phyloP scores from a whole-genome alignment of 208 protist species.

The Leishmania lainsoni region DNA sequence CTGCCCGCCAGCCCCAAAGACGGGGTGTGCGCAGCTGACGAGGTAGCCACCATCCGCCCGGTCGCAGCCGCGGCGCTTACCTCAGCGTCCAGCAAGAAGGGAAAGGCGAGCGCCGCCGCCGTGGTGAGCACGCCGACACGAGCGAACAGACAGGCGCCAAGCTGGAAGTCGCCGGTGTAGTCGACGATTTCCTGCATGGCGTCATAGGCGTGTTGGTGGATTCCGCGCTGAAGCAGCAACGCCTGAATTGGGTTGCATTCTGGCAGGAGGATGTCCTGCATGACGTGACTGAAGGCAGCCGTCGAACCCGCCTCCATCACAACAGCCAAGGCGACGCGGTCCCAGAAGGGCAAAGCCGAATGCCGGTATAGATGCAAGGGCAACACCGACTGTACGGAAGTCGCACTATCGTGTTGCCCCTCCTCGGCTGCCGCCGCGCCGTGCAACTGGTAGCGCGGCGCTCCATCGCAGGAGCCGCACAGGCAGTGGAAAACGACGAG shows the following conservation, averaged over 20 bases:
- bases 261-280: slow-evolving; percentile 40
- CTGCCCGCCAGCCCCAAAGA: neutral
- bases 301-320: slow-evolving; percentile 53
- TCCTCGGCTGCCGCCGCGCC: neutral
- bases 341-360: slow-evolving; percentile 58
- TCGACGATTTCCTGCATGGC: slow-evolving; percentile 83
- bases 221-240: slow-evolving; percentile 65
- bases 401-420: neutral
- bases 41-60: slow-evolving; percentile 1
- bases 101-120: slow-evolving; percentile 30
- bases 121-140: slow-evolving; percentile 56
- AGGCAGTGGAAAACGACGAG: slow-evolving; percentile 59
- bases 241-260: slow-evolving; percentile 59
- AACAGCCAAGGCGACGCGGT: slow-evolving; percentile 73
- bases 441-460: neutral
- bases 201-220: slow-evolving; percentile 50
- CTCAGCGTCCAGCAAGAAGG: slow-evolving; percentile 26
- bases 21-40: neutral
- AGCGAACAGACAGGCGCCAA: slow-evolving; percentile 83
- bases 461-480: slow-evolving; percentile 18
- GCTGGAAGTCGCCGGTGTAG: slow-evolving; percentile 81
- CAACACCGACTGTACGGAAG: slow-evolving; percentile 3
- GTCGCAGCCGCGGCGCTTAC: slow-evolving; percentile 13
- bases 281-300: slow-evolving; percentile 30
- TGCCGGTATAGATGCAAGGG: slow-evolving; percentile 30